Base-by-base conservation (phyloP, 371 early-diverging fungal species). In the Apophysomyces sp. region DNA sequence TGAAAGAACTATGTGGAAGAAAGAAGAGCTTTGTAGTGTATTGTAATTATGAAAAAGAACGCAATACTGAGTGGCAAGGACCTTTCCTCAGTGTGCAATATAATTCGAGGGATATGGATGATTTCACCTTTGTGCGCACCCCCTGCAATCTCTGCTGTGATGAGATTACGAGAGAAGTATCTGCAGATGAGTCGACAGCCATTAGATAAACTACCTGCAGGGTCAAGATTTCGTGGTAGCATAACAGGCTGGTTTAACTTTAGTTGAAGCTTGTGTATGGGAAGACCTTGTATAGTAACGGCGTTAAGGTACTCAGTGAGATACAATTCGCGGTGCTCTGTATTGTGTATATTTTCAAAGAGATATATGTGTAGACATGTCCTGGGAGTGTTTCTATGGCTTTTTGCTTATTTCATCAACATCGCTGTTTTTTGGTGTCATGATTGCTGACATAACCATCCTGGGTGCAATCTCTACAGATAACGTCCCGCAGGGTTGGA, bases 151-250 rank as follows among this genome's bases (percentile, higher is more conserved):
- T 37, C 60, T 7, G 61, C 64, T 55, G 60, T 60, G n/a, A 67
- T 62, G 1, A 67, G 4, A 39, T 60, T 26, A 18, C 31, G 21
- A 3, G 21, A 24, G 4, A 68, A 37, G 5, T 24, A 44, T 27
- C 62, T 32, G 8, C 52, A 44, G 37, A 72, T 70, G 4, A 74
- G 60, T 11, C 64, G 30, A 16, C 69, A 72, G 7, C 73, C 68
- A 57, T 73, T 71, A 63, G 73, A 74, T 8, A 74, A 59, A 13
- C 71, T 69, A 9, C 32, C 13, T 9, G 30, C 28, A 3, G 63
- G 67, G 30, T 68, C 31, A 4, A 78, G 32, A 31, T 72, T 78
- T 16, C 74, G 54, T 8, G 74, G 39, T 13, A 72, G 60, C 40
- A 74, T 68, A 26, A 74, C 53, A 18, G 74, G 74, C 13, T 52